Base-by-base conservation (phyloP, 225 moss, liverwort and hornwort species). In the Sphagnum contortum region DNA sequence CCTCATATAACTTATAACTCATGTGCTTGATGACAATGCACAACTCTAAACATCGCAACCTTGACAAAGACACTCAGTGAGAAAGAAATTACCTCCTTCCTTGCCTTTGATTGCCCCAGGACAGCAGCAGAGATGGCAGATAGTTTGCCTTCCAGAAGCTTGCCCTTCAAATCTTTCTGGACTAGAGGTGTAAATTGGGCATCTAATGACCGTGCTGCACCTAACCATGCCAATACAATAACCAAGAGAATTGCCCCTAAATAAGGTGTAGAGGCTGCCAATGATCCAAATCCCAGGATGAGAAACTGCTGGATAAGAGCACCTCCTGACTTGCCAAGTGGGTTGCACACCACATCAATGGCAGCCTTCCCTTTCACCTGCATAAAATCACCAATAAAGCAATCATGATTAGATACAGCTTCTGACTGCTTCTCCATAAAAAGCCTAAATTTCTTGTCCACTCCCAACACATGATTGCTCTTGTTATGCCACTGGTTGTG, bases 341-440 rank as follows among this genome's bases (percentile, higher is more conserved):
- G 98, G 61, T 98, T 93, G 77, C 98, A 98, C 12, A 98, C 98
- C 6, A 98, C 98, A 75, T 98, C 98, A 50, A 98, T 98, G 8
- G 98, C 93, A 47, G 98, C 98, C 67, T 98, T 98, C 50, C 98
- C 98, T 84, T 98, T 98, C 62, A 98, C 71, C 98, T 96, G 95
- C 76, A 76, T 57, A 70, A 12, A 60, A 69, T 7, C 56, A 44
- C 9, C 47, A 49, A 9, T 47, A 64, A 46, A 29, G 29, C 29
- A 29, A 1, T 29, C 1, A 29, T 29, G 29, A 29, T 29, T 29
- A 29, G 29, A 29, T 29, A 29, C 29, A 29, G 29, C 29, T 29
- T 29, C 29, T 29, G 29, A 29, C 29, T 29, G 29, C 29, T 29
- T 29, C 29, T 29, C 29, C 29, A 29, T 29, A 29, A 29, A 29